Percentiles rank a stretch among this genome's conserved stretches.
These are phyloP conservation scores for Cryptosporidium ubiquitum DNA, from an alignment of 169 alveolate genomes.

Conservation along the genomic window DNA sequence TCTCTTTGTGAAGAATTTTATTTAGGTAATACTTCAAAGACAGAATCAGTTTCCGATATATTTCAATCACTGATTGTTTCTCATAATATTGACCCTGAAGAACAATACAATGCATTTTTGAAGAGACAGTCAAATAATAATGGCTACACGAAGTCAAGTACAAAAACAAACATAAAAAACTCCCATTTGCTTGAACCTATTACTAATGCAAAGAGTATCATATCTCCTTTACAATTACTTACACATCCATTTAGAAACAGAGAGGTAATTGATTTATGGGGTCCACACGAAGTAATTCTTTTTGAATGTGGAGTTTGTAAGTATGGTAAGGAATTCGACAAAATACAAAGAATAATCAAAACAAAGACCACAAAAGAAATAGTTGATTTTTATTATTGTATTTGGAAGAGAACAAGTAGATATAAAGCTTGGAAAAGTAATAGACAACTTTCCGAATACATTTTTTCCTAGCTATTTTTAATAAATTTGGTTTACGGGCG, in stretches of 20 bases:
- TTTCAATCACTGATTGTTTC: slow-evolving; percentile 38
- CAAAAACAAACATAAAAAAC: background rate
- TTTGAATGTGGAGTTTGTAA: slow-evolving; percentile 85
- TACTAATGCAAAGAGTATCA: slow-evolving; percentile 40
- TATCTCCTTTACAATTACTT: slow-evolving; percentile 77
- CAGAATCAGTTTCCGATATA: slow-evolving; percentile 47
- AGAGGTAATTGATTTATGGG: slow-evolving; percentile 86
- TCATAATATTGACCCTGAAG: slow-evolving; percentile 46
- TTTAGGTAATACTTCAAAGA: slow-evolving; percentile 66
- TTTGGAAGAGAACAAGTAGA: slow-evolving; percentile 86
- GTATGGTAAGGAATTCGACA: slow-evolving; percentile 86
- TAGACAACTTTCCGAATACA: slow-evolving; percentile 76
- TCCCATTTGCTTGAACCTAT: slow-evolving; percentile 1
- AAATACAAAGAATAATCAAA: slow-evolving; percentile 81
- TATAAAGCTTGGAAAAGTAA: slow-evolving; percentile 84
- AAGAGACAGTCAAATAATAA: background rate
- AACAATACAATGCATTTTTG: background rate
- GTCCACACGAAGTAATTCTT: slow-evolving; percentile 85
- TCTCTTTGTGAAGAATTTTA: slow-evolving; percentile 77
- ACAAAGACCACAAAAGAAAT: slow-evolving; percentile 84
- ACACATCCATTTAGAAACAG: slow-evolving; percentile 76
- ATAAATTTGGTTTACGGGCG: background rate
- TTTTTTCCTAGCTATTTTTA: slow-evolving; percentile 2
- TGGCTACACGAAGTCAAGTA: background rate
- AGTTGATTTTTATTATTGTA: slow-evolving; percentile 83